Percentiles rank a stretch among this genome's conserved stretches.
Evolutionary conservation across 179 eudicot species (phyloP).

Genomic region (Nepenthes alata): DNA sequence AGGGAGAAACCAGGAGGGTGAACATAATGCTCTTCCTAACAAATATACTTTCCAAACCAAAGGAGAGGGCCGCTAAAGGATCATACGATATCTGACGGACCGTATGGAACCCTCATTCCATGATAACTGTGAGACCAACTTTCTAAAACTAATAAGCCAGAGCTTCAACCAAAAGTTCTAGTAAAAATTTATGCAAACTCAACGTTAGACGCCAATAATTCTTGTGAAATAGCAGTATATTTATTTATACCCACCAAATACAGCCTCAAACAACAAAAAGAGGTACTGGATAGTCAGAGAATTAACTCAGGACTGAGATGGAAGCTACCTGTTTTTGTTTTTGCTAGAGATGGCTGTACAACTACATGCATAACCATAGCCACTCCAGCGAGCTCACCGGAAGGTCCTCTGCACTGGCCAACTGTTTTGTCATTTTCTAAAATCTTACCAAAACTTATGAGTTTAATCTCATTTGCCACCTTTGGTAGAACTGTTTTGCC

Average conservation of each 20-base stretch:
- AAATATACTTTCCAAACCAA: too few relatives aligned
- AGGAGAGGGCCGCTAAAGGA: too few relatives aligned
- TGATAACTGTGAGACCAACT: too few relatives aligned
- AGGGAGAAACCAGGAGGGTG: too few relatives aligned
- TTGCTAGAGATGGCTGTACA: conserved; percentile 76
- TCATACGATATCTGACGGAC: too few relatives aligned
- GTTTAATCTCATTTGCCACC: conserved; percentile 73
- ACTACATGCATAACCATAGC: conserved; percentile 94
- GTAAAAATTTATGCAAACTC: neutral
- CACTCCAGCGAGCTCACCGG: conserved; percentile 75
- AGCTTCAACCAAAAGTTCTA: too few relatives aligned
- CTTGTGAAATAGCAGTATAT: neutral
- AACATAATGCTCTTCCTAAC: too few relatives aligned
- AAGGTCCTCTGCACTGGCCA: conserved; percentile 76
- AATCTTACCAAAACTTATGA: conserved; percentile 80
- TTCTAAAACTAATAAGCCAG: too few relatives aligned
- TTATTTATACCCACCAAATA: neutral
- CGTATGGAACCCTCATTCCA: too few relatives aligned
- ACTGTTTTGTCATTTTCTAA: conserved; percentile 82
- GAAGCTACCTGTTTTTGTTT: conserved; percentile 71
- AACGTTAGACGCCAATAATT: neutral
- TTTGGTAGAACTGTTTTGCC: conserved; percentile 74
- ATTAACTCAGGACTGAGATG: neutral
- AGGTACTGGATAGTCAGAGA: neutral
- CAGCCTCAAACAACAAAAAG: neutral